These are phyloP conservation scores for Mentha longifolia DNA, from an alignment of 257 asterid genomes.

Conservation along the genomic window DNA sequence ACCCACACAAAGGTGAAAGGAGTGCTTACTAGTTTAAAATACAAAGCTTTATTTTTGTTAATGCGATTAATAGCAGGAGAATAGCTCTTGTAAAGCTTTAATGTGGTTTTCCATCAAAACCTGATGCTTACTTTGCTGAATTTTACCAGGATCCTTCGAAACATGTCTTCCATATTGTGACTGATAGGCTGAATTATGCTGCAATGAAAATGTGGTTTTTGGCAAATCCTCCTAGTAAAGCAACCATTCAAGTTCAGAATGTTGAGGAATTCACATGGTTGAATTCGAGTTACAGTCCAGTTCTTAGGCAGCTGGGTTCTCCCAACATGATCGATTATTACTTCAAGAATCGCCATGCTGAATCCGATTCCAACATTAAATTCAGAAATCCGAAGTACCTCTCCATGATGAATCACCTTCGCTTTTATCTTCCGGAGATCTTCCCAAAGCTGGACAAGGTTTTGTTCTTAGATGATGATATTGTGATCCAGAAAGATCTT, in stretches of 20 bases:
- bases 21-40: slow-evolving; percentile 1
- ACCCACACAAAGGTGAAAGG: slow-evolving; percentile 72
- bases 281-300: slow-evolving; percentile 94
- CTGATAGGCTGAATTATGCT: slow-evolving; percentile 88
- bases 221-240: slow-evolving; percentile 76
- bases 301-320: slow-evolving; percentile 79
- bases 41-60: background rate
- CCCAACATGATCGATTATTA: slow-evolving; percentile 85
- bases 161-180: slow-evolving; percentile 89
- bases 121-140: slow-evolving; percentile 23
- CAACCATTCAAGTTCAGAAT: slow-evolving; percentile 74
- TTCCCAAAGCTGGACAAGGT: slow-evolving; percentile 85
- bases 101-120: background rate
- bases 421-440: slow-evolving; percentile 91
- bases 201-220: slow-evolving; percentile 98
- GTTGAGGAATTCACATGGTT: slow-evolving; percentile 92
- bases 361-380: slow-evolving; percentile 80
- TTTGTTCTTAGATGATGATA: slow-evolving; percentile 89
- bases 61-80: background rate
- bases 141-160: slow-evolving; percentile 64
- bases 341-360: slow-evolving; percentile 72
- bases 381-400: slow-evolving; percentile 93
- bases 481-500: slow-evolving; percentile 85
- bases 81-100: background rate
- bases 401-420: slow-evolving; percentile 93